Conservation (phyloP, 1,139 yeast genomes). For the Candida pseudoviswanathii region DNA sequence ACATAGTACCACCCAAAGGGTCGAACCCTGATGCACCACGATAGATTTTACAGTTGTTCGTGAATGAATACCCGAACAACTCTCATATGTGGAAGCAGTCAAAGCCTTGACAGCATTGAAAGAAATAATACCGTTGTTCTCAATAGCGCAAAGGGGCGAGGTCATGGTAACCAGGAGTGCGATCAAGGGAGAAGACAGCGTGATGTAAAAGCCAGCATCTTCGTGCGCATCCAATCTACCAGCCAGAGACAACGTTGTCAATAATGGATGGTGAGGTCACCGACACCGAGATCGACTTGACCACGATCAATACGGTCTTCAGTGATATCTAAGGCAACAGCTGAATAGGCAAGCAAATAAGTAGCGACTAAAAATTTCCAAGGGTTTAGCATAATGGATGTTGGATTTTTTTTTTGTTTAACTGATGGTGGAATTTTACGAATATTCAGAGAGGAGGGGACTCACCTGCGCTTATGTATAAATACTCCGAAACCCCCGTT, state of each 20-base stretch:
- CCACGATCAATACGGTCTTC: constrained; percentile 18
- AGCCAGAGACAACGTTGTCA: constrained; percentile 27
- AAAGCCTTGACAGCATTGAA: constrained; percentile 23
- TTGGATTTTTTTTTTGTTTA: too few species aligned
- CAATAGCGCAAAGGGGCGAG: constrained; percentile 16
- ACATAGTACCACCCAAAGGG: constrained; percentile 21
- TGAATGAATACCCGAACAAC: constrained; percentile 24
- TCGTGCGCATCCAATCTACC: constrained; percentile 23
- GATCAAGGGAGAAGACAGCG: constrained; percentile 6
- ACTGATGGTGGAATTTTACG: too few species aligned
- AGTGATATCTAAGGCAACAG: constrained; percentile 6
- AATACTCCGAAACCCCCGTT: too few species aligned
- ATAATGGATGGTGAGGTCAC: constrained; percentile 35
- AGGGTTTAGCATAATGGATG: too few species aligned
- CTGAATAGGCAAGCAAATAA: background rate
- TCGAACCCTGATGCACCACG: constrained; percentile 27
- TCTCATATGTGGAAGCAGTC: constrained; percentile 21
- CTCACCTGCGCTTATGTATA: too few species aligned
- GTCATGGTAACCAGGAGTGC: constrained; percentile 17
- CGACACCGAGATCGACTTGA: constrained; percentile 20
- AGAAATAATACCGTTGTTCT: constrained; percentile 26
- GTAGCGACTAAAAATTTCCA: background rate
- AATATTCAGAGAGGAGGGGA: too few species aligned
- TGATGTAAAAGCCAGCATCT: constrained; percentile 26
- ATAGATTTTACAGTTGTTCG: constrained; percentile 31